Evolutionary conservation across 176 grass and related monocot species (phyloP).

Genomic region (Cenchrus purpureus): DNA sequence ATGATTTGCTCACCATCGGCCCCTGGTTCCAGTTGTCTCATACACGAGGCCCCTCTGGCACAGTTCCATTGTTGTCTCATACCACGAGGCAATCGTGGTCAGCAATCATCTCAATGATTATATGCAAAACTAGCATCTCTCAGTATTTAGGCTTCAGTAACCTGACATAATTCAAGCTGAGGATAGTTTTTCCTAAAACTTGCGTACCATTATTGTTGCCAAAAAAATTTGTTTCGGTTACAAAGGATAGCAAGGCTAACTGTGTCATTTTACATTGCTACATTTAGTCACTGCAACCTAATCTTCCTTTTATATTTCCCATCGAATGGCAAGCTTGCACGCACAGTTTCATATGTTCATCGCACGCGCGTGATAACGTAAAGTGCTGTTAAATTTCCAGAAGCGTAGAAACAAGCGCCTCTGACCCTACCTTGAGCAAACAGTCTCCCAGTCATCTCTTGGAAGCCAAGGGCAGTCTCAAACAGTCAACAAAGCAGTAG

Average conservation of each 20-base stretch:
- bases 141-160: too few relatives aligned
- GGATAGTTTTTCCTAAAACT: neutral
- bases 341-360: slow-evolving; percentile 26
- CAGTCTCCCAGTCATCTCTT: slow-evolving; percentile 31
- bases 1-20: too few relatives aligned
- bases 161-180: too few relatives aligned
- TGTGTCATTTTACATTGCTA: neutral
- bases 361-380: slow-evolving; percentile 10
- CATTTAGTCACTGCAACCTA: neutral
- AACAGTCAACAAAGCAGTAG: slow-evolving; percentile 41
- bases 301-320: neutral
- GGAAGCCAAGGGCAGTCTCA: slow-evolving; percentile 43
- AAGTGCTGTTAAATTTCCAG: slow-evolving; percentile 30
- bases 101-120: too few relatives aligned
- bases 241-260: neutral
- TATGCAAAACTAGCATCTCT: too few relatives aligned
- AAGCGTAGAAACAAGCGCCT: slow-evolving; percentile 29
- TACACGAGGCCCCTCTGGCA: too few relatives aligned
- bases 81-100: too few relatives aligned
- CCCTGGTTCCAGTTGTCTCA: too few relatives aligned
- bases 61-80: too few relatives aligned
- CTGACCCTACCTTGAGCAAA: neutral
- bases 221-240: neutral
- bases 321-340: neutral
- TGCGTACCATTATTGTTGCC: neutral